These are phyloP conservation scores for Lactarius quietus DNA, from an alignment of 768 basidiomycete species.

Conservation along the genomic window DNA sequence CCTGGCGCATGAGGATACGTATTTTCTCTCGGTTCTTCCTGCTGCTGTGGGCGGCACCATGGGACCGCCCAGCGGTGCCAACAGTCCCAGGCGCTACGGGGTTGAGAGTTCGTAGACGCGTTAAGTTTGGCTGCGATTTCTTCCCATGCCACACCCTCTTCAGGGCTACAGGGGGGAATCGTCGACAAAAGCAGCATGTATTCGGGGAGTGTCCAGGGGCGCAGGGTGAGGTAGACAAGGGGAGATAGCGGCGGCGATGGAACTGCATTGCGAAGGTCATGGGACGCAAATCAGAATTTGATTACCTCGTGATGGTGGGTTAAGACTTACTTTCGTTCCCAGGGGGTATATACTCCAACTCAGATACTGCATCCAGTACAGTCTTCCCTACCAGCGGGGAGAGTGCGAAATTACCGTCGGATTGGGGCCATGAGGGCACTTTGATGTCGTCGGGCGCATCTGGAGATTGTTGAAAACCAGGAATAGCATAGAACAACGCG, in stretches of 20 bases:
- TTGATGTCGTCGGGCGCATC: conserved; percentile 18
- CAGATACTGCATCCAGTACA: conserved; percentile 22
- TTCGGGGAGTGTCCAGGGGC: conserved; percentile 24
- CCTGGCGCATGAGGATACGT: conserved; percentile 24
- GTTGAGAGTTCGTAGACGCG: background rate
- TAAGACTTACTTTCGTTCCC: conserved; percentile 4
- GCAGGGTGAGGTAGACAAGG: conserved; percentile 15
- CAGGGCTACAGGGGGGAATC: conserved; percentile 1
- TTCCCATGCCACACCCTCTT: conserved; percentile 19
- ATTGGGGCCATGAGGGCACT: conserved; percentile 14
- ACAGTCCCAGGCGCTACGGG: conserved; percentile 26
- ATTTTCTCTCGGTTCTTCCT: background rate
- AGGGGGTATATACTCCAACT: conserved; percentile 7
- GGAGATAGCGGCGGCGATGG: conserved; percentile 23
- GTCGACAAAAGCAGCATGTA: conserved; percentile 23
- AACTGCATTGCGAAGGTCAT: background rate
- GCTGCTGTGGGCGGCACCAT: conserved; percentile 13
- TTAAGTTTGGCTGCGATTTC: conserved; percentile 19
- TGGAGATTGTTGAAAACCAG: conserved; percentile 26
- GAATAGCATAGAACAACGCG: conserved; percentile 24
- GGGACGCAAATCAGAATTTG: background rate
- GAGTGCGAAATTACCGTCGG: conserved; percentile 11
- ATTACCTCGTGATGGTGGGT: background rate
- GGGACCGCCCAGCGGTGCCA: conserved; percentile 28
- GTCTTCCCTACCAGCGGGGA: conserved; percentile 22